Conservation (phyloP, 2,329 filamentous ascomycete genomes). For the Botryosphaeria dothidea region DNA sequence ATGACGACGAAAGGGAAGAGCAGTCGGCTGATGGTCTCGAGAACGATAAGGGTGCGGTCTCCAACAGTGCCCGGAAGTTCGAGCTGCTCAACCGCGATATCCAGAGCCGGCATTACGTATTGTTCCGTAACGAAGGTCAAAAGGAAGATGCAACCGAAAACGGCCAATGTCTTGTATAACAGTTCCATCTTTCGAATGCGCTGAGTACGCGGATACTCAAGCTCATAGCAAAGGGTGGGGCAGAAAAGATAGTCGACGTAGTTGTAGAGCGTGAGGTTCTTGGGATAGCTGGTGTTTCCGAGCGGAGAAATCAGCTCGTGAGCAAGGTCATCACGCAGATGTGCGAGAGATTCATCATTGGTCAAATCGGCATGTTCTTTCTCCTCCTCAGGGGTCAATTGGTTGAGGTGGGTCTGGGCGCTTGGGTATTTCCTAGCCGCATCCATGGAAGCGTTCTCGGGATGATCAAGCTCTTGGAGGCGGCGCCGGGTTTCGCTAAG, state of each 20-base stretch:
- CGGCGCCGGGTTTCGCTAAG: conserved; percentile 83
- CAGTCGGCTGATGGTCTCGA: conserved; percentile 86
- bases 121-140: conserved; percentile 90
- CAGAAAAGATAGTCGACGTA: conserved; percentile 87
- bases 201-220: conserved; percentile 85
- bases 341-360: conserved; percentile 50
- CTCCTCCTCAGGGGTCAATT: conserved; percentile 52
- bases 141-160: conserved; percentile 95
- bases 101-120: conserved; percentile 88
- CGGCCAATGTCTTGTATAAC: conserved; percentile 80
- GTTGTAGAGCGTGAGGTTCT: conserved; percentile 81
- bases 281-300: conserved; percentile 85
- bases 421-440: conserved; percentile 74
- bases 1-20: conserved; percentile 97
- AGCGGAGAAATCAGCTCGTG: conserved; percentile 88
- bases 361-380: conserved; percentile 41
- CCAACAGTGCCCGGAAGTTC: conserved; percentile 49
- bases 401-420: conserved; percentile 51
- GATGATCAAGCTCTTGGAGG: conserved; percentile 75
- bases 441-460: conserved; percentile 66
- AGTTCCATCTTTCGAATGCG: conserved; percentile 79
- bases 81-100: conserved; percentile 65
- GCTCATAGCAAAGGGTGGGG: conserved; percentile 94
- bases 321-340: conserved; percentile 82
- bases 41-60: conserved; percentile 77